Conservation (phyloP, 768 basidiomycete species). For the Mycena crocata region DNA sequence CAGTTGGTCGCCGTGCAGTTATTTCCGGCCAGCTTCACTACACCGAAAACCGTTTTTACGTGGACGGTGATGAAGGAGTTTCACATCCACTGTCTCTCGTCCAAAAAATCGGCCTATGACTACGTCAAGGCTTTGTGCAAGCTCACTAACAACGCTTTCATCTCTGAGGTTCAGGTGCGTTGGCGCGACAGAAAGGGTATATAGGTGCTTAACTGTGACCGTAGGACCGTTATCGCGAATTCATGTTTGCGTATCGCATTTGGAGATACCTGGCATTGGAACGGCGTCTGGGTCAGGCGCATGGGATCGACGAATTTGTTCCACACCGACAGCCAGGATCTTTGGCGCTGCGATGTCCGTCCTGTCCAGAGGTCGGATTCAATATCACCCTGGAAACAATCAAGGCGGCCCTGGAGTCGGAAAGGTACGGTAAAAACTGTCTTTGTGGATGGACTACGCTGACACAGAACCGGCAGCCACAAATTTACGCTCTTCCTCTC, state of each 20-base stretch:
- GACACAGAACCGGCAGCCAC: neutral
- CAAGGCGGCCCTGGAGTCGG: neutral
- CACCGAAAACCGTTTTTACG: conserved; percentile 31
- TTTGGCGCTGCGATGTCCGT: conserved; percentile 15
- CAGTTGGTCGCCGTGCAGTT: conserved; percentile 11
- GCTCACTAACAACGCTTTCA: conserved; percentile 38
- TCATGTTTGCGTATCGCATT: conserved; percentile 19
- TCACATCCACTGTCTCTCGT: conserved; percentile 43
- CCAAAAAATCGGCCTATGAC: conserved; percentile 46
- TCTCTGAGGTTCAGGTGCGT: neutral
- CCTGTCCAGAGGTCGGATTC: conserved; percentile 31
- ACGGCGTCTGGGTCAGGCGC: conserved; percentile 29
- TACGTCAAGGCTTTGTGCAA: conserved; percentile 37
- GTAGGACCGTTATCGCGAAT: conserved; percentile 30
- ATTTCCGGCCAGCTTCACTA: conserved; percentile 32
- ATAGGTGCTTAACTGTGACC: neutral
- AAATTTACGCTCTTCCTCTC: neutral
- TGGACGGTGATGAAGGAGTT: conserved; percentile 38
- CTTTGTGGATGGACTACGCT: neutral
- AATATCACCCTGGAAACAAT: conserved; percentile 16
- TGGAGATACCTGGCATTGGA: conserved; percentile 22
- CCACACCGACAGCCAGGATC: conserved; percentile 7
- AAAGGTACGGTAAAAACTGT: neutral
- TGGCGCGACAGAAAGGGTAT: neutral
- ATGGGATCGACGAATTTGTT: conserved; percentile 15